These are phyloP conservation scores for Hypoxylon lienhwacheense DNA, from an alignment of 495 filamentous ascomycete genomes.

Conservation along the genomic window DNA sequence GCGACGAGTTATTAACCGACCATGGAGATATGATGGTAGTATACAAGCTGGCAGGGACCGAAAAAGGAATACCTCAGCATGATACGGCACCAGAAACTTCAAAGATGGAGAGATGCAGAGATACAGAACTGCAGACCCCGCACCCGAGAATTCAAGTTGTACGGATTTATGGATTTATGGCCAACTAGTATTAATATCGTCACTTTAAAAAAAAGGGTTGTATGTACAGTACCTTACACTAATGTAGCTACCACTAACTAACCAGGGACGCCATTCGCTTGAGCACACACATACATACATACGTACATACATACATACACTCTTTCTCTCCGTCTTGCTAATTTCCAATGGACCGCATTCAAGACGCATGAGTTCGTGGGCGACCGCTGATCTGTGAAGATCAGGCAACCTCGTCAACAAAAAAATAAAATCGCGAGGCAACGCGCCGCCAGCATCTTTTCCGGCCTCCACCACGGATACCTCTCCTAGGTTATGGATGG, in stretches of 20 bases:
- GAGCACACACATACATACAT: neutral
- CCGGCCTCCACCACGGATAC: conserved; percentile 1
- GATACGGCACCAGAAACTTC: conserved; percentile 23
- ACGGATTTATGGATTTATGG: conserved; percentile 1
- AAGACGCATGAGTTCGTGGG: conserved; percentile 4
- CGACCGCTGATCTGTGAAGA: conserved; percentile 11
- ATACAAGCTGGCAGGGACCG: too few relatives aligned
- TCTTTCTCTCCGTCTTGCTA: neutral
- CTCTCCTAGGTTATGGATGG: conserved; percentile 1
- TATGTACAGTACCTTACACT: too few relatives aligned
- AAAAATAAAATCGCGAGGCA: conserved; percentile 19
- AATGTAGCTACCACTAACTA: too few relatives aligned
- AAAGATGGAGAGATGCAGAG: conserved; percentile 1
- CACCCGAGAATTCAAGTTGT: conserved; percentile 17
- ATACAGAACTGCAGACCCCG: conserved; percentile 24
- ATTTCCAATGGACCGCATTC: conserved; percentile 6
- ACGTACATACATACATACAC: neutral
- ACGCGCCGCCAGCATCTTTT: conserved; percentile 15
- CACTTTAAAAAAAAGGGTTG: too few relatives aligned
- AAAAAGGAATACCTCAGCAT: too few relatives aligned
- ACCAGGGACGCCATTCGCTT: neutral
- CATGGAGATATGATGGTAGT: too few relatives aligned
- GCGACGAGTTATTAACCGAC: conserved; percentile 3
- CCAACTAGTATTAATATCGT: conserved; percentile 5
- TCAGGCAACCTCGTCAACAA: conserved; percentile 14